Base-by-base conservation (phyloP, 345 rosid genomes). In the Euphorbia pulcherrima region DNA sequence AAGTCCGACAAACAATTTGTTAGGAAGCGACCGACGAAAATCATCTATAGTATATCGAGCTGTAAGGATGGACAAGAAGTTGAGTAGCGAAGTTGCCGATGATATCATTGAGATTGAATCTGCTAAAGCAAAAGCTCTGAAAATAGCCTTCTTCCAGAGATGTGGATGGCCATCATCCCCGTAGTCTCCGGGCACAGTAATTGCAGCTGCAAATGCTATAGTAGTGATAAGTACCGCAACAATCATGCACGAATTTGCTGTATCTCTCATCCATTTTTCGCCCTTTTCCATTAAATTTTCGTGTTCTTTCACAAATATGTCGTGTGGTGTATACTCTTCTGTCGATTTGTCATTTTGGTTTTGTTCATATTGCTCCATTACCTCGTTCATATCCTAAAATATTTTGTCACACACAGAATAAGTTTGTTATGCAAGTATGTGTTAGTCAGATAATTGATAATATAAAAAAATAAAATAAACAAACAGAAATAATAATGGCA, bases 171-270 rank as follows among this genome's bases (percentile, higher is more conserved):
- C 73, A 2, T 17, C 60, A 28, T 74, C 50, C 0, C 39, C 20
- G 8, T 56, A 57, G 18, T 66, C 69, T 0, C 70, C 73, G 5
- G 73, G 77, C 6, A 73, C 29, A 12, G 53, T 63, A 63, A 63
- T 40, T 21, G 53, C 53, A 23, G 67, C 67, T 4, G 67, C 69
- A 29, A 65, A 65, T 17, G 21, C 69, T 13, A 65, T 57, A 50
- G 69, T 65, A 16, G 69, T 41, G 21, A 65, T 52, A 13, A 65
- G 69, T 1, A 47, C 39, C 11, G 69, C 69, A 1, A 65, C 69
- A 23, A 65, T 27, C 59, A 52, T 65, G 46, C 69, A 65, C n/a
- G 69, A 65, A 65, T 65, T 37, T 0, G 69, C 60, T 14, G 69
- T 65, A 8, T 44, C 59, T 33, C 59, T 65, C 69, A 65, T 65